These are phyloP conservation scores for Lyophyllum atratum DNA, from an alignment of 768 basidiomycete genomes.

Conservation along the genomic window DNA sequence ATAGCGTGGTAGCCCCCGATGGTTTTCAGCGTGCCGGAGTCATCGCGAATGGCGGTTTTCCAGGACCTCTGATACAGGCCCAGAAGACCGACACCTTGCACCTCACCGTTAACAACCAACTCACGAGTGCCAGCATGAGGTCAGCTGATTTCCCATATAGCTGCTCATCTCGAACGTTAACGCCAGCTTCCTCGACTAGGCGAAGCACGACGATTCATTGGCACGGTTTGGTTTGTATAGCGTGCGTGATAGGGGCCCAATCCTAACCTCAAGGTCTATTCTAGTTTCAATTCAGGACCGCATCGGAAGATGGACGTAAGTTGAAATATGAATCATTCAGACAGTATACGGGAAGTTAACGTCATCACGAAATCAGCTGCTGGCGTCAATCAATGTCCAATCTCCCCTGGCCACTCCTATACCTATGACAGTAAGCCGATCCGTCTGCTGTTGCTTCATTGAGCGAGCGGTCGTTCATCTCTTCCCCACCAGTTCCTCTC, in stretches of 20 bases:
- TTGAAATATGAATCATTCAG: background rate
- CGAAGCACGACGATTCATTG: constrained; percentile 33
- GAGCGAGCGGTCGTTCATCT: constrained; percentile 17
- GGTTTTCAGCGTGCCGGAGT: constrained; percentile 40
- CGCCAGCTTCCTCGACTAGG: constrained; percentile 10
- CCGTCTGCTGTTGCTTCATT: background rate
- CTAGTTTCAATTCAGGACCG: constrained; percentile 44
- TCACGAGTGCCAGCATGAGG: constrained; percentile 34
- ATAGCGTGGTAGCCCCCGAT: constrained; percentile 43
- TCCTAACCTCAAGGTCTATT: background rate
- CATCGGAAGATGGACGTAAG: constrained; percentile 46
- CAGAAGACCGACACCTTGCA: constrained; percentile 37
- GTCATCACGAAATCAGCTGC: constrained; percentile 16
- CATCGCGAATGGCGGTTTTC: constrained; percentile 40
- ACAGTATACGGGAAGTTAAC: background rate
- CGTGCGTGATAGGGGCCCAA: background rate
- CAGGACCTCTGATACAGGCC: constrained; percentile 41
- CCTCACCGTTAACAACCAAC: constrained; percentile 32
- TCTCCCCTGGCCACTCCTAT: constrained; percentile 34
- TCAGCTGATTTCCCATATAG: constrained; percentile 8
- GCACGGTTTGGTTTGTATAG: constrained; percentile 30
- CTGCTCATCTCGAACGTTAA: background rate
- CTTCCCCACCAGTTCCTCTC: constrained; percentile 20
- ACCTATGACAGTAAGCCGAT: constrained; percentile 26
- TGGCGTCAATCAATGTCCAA: constrained; percentile 41